These are phyloP conservation scores for Pythium guiyangense DNA, from an alignment of 352 stramenopile species.

Conservation along the genomic window DNA sequence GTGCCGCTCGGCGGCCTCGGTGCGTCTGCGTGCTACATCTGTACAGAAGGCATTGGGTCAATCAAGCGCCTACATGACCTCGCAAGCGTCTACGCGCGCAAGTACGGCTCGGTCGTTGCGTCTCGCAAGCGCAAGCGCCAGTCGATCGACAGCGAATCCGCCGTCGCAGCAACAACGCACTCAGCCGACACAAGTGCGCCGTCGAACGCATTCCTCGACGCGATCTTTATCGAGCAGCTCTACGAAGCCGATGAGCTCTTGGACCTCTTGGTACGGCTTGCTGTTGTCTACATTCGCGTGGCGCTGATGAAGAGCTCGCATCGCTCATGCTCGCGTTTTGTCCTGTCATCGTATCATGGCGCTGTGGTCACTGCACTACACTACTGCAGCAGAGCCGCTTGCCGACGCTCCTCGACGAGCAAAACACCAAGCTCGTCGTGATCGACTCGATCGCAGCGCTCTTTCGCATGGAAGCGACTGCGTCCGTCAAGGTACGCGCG, in stretches of 20 bases:
- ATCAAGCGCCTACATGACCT: conserved; percentile 74
- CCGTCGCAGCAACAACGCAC: too few species aligned
- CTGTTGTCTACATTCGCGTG: not conserved
- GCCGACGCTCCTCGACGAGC: conserved; percentile 55
- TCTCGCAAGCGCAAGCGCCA: conserved; percentile 44
- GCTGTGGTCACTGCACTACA: too few species aligned
- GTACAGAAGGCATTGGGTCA: conserved; percentile 65
- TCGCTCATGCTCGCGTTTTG: too few species aligned
- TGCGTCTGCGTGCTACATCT: conserved; percentile 74
- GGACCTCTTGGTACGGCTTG: conserved; percentile 41
- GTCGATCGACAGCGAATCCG: not conserved
- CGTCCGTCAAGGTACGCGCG: conserved; percentile 49
- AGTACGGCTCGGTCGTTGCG: conserved; percentile 28
- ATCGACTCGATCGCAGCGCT: conserved; percentile 78
- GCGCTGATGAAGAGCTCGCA: not conserved
- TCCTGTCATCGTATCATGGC: too few species aligned
- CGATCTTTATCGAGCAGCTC: conserved; percentile 76
- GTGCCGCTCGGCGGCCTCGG: conserved; percentile 42
- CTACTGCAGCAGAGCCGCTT: conserved; percentile 58
- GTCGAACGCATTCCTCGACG: conserved; percentile 51
- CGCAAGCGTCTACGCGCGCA: conserved; percentile 37
- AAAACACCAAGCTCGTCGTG: conserved; percentile 77
- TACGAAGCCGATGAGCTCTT: conserved; percentile 66
- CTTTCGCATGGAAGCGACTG: conserved; percentile 66
- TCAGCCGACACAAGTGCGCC: not conserved